These are phyloP conservation scores for Lactifluus echinatus DNA, from an alignment of 768 basidiomycete genomes.

Conservation along the genomic window DNA sequence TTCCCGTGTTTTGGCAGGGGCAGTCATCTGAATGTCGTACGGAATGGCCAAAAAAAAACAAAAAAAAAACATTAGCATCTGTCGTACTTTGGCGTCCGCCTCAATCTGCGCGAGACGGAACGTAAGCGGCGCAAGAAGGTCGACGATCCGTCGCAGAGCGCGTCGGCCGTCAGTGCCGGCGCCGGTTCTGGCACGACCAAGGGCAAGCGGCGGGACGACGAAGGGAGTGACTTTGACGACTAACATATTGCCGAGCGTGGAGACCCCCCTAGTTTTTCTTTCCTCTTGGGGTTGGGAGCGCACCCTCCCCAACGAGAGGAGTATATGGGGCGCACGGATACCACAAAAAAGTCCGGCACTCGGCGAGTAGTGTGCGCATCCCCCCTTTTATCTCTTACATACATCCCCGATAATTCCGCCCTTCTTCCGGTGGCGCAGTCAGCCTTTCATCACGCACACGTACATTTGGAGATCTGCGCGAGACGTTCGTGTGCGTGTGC, in stretches of 20 bases:
- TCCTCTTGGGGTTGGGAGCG: not conserved
- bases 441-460: not conserved
- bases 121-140: constrained; percentile 41
- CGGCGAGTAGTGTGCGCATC: not conserved
- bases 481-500: no score
- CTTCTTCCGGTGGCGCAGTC: not conserved
- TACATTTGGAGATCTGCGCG: no score
- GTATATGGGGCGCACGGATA: not conserved
- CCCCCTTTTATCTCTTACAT: not conserved
- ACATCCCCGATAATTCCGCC: not conserved
- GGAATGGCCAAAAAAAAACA: no score
- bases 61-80: no score
- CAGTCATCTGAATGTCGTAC: no score
- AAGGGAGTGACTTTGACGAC: constrained; percentile 8
- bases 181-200: not conserved
- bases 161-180: not conserved
- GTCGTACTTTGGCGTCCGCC: constrained; percentile 47
- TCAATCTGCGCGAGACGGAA: constrained; percentile 52
- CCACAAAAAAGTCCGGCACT: not conserved
- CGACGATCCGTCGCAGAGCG: constrained; percentile 19
- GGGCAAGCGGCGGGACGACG: constrained; percentile 6
- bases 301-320: not conserved
- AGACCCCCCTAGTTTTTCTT: not conserved
- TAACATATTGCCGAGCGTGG: not conserved
- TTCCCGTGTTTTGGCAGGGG: not conserved